Evolutionary conservation across 83 land plant genomes (phyloP).

Genomic region (Picea abies): DNA sequence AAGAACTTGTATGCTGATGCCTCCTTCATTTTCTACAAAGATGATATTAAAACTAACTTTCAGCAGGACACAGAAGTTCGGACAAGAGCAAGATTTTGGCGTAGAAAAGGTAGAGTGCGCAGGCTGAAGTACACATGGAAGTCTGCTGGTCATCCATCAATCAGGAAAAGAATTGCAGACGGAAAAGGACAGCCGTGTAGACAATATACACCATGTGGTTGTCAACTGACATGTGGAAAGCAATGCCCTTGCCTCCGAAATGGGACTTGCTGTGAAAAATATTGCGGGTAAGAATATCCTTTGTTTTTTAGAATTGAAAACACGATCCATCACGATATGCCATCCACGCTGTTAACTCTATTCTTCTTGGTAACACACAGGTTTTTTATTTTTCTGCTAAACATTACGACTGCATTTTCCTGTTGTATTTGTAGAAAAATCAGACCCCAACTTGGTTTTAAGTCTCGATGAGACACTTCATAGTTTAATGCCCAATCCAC

Average conservation of each 20-base stretch:
- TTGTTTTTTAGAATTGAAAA: slow-evolving; percentile 3
- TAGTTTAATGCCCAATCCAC: no score
- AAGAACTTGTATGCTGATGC: background rate
- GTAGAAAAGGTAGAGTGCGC: slow-evolving; percentile 71
- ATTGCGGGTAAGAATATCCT: slow-evolving; percentile 85
- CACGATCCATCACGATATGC: background rate
- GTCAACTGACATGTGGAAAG: slow-evolving; percentile 84
- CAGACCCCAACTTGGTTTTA: no score
- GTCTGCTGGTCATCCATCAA: slow-evolving; percentile 86
- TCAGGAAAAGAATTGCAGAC: slow-evolving; percentile 80
- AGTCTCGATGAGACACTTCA: no score
- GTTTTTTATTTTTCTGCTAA: background rate
- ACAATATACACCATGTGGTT: slow-evolving; percentile 95
- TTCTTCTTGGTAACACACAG: background rate
- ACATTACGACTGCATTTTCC: no score
- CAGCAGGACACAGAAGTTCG: slow-evolving; percentile 71
- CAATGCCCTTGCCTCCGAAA: slow-evolving; percentile 84
- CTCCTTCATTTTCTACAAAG: background rate
- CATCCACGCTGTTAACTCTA: background rate
- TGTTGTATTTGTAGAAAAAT: no score
- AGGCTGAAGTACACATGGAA: slow-evolving; percentile 93
- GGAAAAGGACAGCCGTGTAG: slow-evolving; percentile 87
- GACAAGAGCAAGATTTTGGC: slow-evolving; percentile 57
- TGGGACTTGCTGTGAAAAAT: slow-evolving; percentile 99
- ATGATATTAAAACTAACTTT: background rate